These are phyloP conservation scores for Apophysomyces ossiformis DNA, from an alignment of 371 early-diverging fungal genomes.

Conservation along the genomic window DNA sequence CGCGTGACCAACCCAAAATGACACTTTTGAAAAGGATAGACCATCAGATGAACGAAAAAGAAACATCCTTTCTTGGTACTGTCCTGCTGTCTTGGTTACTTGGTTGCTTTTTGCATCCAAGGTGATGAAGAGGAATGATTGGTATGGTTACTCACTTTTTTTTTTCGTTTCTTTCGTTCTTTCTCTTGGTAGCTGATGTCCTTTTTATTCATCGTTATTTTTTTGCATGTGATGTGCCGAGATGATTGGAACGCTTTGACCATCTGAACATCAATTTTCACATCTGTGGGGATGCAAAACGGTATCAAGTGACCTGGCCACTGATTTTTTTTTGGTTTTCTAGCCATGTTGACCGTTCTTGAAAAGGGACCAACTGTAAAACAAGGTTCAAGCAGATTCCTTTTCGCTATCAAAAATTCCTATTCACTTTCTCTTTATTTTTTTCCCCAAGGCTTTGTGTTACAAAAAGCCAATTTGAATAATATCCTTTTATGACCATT, in stretches of 20 bases:
- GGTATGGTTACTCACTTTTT: no score
- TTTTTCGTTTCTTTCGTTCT: no score
- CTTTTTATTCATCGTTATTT: no score
- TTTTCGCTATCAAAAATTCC: neutral
- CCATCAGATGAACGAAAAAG: conserved; percentile 9
- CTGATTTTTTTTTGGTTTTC: neutral
- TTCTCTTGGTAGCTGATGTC: no score
- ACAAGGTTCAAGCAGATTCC: conserved; percentile 6
- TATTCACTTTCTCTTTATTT: neutral
- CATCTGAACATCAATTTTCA: conserved; percentile 20
- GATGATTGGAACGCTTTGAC: conserved; percentile 3
- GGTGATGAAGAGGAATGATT: no score
- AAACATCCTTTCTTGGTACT: neutral
- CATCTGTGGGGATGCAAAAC: conserved; percentile 3
- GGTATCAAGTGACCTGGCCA: neutral
- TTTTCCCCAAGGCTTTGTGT: neutral
- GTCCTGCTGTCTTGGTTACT: no score
- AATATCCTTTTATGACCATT: neutral
- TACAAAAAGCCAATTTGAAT: neutral
- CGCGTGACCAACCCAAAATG: conserved; percentile 26
- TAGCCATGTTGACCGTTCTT: conserved; percentile 1
- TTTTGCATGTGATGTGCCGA: conserved; percentile 5
- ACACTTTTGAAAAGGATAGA: conserved; percentile 12
- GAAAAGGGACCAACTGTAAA: conserved; percentile 1
- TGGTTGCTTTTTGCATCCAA: no score